These are phyloP conservation scores for Ophiosphaerella herpotricha DNA, from an alignment of 2,329 filamentous ascomycete genomes.

Conservation along the genomic window DNA sequence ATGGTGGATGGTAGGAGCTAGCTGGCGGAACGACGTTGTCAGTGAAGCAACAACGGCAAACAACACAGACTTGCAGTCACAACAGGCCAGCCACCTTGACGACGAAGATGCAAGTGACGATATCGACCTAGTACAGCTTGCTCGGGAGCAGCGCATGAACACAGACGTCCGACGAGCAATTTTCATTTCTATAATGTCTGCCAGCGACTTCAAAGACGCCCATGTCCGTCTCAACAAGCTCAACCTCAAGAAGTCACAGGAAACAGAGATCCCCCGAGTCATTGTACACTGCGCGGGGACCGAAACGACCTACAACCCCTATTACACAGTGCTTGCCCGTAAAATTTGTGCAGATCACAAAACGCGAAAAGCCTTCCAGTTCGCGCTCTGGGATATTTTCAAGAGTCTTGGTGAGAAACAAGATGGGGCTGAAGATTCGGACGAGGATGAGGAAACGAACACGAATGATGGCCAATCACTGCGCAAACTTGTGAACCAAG, in stretches of 20 bases:
- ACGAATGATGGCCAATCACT: slow-evolving; percentile 55
- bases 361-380: slow-evolving; percentile 83
- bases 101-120: slow-evolving; percentile 39
- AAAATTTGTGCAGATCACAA: slow-evolving; percentile 76
- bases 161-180: slow-evolving; percentile 87
- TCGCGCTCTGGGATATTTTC: slow-evolving; percentile 84
- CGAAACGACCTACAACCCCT: slow-evolving; percentile 86
- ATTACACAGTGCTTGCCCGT: slow-evolving; percentile 84
- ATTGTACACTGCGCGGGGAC: slow-evolving; percentile 84
- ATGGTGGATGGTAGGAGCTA: slow-evolving; percentile 99
- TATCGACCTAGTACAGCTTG: slow-evolving; percentile 73
- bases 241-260: slow-evolving; percentile 81
- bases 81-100: slow-evolving; percentile 7
- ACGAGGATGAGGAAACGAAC: slow-evolving; percentile 55
- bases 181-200: slow-evolving; percentile 87
- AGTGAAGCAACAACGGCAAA: slow-evolving; percentile 42
- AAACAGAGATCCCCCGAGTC: slow-evolving; percentile 84
- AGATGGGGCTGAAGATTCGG: slow-evolving; percentile 63
- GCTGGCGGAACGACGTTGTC: slow-evolving; percentile 64
- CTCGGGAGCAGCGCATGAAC: slow-evolving; percentile 81
- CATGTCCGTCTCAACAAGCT: slow-evolving; percentile 79
- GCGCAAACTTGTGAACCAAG: slow-evolving; percentile 68
- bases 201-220: slow-evolving; percentile 81
- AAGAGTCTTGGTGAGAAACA: slow-evolving; percentile 80
- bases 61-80: slow-evolving; percentile 31